Conservation (phyloP, 1,139 yeast species). For the Magnusiomyces ingens region DNA sequence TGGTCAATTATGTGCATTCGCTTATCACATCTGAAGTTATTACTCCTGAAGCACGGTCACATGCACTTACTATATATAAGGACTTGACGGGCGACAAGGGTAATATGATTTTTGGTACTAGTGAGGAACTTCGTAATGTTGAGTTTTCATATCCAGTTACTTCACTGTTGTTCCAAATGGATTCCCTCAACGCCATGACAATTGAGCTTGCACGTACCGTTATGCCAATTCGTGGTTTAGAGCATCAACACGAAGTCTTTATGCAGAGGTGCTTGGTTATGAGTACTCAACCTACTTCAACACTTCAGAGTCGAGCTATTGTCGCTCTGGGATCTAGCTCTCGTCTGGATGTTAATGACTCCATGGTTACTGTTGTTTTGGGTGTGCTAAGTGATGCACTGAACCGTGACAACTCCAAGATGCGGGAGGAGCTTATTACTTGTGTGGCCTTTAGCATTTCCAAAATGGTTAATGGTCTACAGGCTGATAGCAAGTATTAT, state of each 20-base stretch:
- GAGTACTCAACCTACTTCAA: conserved; percentile 50
- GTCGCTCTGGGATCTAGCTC: conserved; percentile 67
- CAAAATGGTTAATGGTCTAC: conserved; percentile 57
- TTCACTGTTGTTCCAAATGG: conserved; percentile 51
- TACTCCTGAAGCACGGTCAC: conserved; percentile 7
- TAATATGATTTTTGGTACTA: conserved; percentile 47
- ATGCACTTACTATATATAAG: conserved; percentile 38
- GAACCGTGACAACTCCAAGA: conserved; percentile 31
- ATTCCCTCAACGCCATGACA: conserved; percentile 57
- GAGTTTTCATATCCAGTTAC: conserved; percentile 42
- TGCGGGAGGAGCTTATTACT: conserved; percentile 30
- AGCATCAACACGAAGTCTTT: conserved; percentile 49
- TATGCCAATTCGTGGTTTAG: conserved; percentile 38
- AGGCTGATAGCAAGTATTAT: conserved; percentile 47
- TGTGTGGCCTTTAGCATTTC: conserved; percentile 41
- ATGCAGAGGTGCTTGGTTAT: conserved; percentile 66
- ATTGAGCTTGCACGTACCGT: conserved; percentile 51
- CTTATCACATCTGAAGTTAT: conserved; percentile 33
- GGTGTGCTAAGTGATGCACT: conserved; percentile 29
- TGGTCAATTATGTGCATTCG: conserved; percentile 67
- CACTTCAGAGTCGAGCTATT: conserved; percentile 66
- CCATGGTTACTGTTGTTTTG: conserved; percentile 45
- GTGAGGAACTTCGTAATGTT: conserved; percentile 49
- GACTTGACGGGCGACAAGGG: conserved; percentile 68
- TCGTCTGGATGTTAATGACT: conserved; percentile 56